Evolutionary conservation across 495 filamentous ascomycete genomes (phyloP).

Genomic region (Glarea lozoyensis): DNA sequence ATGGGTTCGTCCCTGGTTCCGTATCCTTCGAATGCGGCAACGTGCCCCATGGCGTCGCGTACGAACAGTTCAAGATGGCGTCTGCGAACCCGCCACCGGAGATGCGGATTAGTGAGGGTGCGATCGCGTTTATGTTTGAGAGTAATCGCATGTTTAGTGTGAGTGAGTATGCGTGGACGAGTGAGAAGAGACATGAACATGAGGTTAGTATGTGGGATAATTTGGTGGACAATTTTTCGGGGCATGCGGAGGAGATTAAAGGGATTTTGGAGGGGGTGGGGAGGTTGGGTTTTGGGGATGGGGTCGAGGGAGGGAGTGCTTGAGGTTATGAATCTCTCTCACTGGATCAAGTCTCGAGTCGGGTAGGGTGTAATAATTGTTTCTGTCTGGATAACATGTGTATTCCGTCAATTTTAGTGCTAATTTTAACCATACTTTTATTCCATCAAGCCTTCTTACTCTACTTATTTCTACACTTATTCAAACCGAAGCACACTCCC

Average conservation of each 20-base stretch:
- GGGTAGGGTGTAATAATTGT: too few species aligned
- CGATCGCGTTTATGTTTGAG: slow-evolving; percentile 50
- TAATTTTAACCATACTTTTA: too few species aligned
- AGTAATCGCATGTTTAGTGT: slow-evolving; percentile 22
- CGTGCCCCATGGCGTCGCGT: slow-evolving; percentile 41
- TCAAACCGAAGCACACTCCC: too few species aligned
- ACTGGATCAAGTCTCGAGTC: too few species aligned
- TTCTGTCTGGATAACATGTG: too few species aligned
- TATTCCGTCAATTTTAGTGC: too few species aligned
- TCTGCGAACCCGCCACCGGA: slow-evolving; percentile 29
- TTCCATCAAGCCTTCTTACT: too few species aligned
- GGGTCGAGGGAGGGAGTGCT: not conserved
- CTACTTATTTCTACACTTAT: too few species aligned
- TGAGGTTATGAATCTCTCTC: too few species aligned
- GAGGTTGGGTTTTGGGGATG: not conserved
- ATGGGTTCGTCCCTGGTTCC: slow-evolving; percentile 43
- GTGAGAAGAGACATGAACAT: slow-evolving; percentile 43
- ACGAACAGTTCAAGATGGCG: slow-evolving; percentile 1
- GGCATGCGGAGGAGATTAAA: not conserved
- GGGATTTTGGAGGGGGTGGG: not conserved
- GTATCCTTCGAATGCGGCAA: slow-evolving; percentile 48
- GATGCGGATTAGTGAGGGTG: slow-evolving; percentile 35
- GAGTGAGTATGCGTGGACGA: slow-evolving; percentile 43
- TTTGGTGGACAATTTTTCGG: slow-evolving; percentile 41
- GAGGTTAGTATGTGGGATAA: slow-evolving; percentile 46